Base-by-base conservation (phyloP, 257 asterid genomes). In the Lantana camara region DNA sequence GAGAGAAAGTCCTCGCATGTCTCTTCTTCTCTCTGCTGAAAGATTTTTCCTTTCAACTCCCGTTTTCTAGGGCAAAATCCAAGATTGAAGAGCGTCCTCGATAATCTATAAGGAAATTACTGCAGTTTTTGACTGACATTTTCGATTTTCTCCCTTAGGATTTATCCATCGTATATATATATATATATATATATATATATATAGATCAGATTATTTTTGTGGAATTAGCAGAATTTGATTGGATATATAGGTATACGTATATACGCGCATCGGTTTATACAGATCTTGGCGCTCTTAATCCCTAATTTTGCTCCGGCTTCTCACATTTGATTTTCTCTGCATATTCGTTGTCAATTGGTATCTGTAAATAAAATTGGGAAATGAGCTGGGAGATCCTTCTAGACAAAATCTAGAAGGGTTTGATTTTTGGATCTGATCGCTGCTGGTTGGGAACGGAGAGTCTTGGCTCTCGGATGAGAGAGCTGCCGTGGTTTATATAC, bases 321-420 rank as follows among this genome's bases (percentile, higher is more conserved):
- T 74, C 83, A 70, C 78, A 76, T 76, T 74, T 69, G 54, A 27
- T 57, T 69, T 59, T 38, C 14, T 60, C 49, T 37, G 40, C 40
- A 5, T 55, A 23, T 20, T 27, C 32, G 23, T 49, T 59, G 54
- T 7, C 2, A 41, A 3, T 55, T 71, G 49, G 3, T 57, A 44
- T 51, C 44, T 66, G 75, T 66, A 54, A 9, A 78, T 68, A 57
- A 44, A 53, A 51, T 51, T 52, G 68, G 78, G 74, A 40, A 69
- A 69, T 73, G 82, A 81, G 90, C 83, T 84, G 71, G 70, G 84
- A 69, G 84, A 80, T 77, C 83, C 84, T 79, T 77, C 86, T 79
- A 76, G 87, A 67, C 47, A 35, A 20, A n/a, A 79, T 77, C 86
- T 84, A 79, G 88, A 81, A 81, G 86, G 87, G 83, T 80, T 75